Percentiles rank a stretch among this genome's conserved stretches.
These are phyloP conservation scores for Suillus subaureus DNA, from an alignment of 768 basidiomycete genomes.

Conservation along the genomic window DNA sequence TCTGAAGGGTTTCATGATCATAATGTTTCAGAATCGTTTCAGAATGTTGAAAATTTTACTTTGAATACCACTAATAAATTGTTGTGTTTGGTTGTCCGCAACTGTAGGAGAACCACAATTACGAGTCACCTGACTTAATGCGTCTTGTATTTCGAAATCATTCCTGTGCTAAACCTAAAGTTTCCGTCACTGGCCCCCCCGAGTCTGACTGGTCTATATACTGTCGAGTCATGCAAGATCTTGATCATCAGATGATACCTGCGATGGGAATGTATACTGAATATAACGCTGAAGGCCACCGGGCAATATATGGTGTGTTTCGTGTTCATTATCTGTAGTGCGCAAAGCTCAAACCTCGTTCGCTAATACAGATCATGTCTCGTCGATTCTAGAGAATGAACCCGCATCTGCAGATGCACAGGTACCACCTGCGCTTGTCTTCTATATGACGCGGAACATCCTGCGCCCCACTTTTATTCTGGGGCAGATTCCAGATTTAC, in stretches of 20 bases:
- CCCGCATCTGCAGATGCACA: neutral
- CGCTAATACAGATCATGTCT: slow-evolving; percentile 9
- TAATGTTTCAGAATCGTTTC: too few species aligned
- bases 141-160: neutral
- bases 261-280: slow-evolving; percentile 2
- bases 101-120: neutral
- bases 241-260: neutral
- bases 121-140: neutral
- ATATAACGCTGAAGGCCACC: slow-evolving; percentile 3
- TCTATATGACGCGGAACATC: slow-evolving; percentile 33
- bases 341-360: neutral
- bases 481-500: slow-evolving; percentile 33
- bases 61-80: too few species aligned
- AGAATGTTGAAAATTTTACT: too few species aligned
- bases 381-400: neutral
- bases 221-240: neutral
- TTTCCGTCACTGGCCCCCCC: neutral
- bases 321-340: neutral
- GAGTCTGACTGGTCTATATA: neutral
- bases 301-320: slow-evolving; percentile 12
- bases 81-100: too few species aligned
- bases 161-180: neutral
- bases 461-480: slow-evolving; percentile 30
- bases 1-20: too few species aligned
- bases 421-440: slow-evolving; percentile 22